phyloP scores from a whole-genome alignment of 768 basidiomycete species.

The Tylopilus balloui region DNA sequence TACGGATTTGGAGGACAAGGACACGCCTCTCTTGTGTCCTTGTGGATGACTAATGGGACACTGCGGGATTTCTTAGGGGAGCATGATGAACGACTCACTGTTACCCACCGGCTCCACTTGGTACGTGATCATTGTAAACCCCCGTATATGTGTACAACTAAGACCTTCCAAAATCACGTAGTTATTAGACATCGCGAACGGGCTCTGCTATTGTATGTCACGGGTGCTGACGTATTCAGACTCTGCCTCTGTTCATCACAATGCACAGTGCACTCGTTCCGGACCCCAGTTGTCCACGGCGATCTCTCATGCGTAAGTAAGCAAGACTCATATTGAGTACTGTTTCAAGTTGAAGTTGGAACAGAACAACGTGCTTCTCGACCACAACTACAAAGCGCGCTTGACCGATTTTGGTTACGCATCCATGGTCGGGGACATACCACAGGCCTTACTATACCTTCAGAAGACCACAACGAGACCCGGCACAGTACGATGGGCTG shows the following conservation, averaged over 20 bases:
- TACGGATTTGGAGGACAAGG: slow-evolving; percentile 22
- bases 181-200: slow-evolving; percentile 12
- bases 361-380: slow-evolving; percentile 7
- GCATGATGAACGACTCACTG: neutral
- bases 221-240: too few relatives aligned
- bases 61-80: neutral
- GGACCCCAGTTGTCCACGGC: slow-evolving; percentile 13
- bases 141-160: too few relatives aligned
- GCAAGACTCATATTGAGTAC: neutral
- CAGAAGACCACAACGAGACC: slow-evolving; percentile 27
- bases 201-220: too few relatives aligned
- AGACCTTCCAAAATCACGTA: too few relatives aligned
- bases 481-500: slow-evolving; percentile 42
- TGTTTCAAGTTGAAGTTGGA: neutral
- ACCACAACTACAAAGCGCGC: neutral
- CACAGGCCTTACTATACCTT: neutral
- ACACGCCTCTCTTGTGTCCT: neutral
- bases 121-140: neutral
- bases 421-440: slow-evolving; percentile 1
- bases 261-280: slow-evolving; percentile 11
- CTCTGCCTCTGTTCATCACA: neutral
- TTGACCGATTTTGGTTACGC: slow-evolving; percentile 6
- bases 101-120: slow-evolving; percentile 4
- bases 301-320: slow-evolving; percentile 8
- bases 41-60: slow-evolving; percentile 4